Evolutionary conservation across 129 eudicot species (phyloP), one percentile per base, ranked within the genome.

Genomic region (Ambrosia artemisiifolia): DNA sequence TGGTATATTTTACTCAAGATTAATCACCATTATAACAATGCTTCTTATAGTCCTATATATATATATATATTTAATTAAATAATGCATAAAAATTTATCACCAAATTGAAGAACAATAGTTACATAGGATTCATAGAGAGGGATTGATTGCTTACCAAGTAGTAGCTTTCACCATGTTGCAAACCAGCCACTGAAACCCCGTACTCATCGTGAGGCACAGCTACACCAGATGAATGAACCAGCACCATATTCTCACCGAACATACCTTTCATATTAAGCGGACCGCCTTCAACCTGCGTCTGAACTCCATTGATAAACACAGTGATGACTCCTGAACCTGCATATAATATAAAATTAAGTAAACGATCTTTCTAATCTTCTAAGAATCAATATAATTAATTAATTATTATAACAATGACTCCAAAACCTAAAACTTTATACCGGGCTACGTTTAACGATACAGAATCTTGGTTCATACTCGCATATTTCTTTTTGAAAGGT

Each of bases 111-210:
- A 28, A 67, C 17, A 46, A 3, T 49, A 47, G 65, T 48, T 20
- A 59, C 74, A 68, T 38, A 49, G 9, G 42, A 11, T 38, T 30
- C 16, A 34, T 30, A 65, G 28, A 6, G 11, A 42, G 69, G 12
- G 56, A 34, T 20, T 38, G 28, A 24, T 63, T 68, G 59, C 79
- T 77, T 84, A 90, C 99, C 93, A 94, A 86, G 78, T 85, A 94
- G 79, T 90, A 90, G 85, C 91, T 88, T 86, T 94, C 97, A 30
- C 96, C 99, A 65, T 88, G 96, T 63, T 90, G 87, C 81, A 94
- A 78, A 57, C 82, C 74, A 54, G 81, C 65, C 63, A 85, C 9
- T 1, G 78, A 70, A 75, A 81, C 73, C 5, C 99, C 97, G 42
- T 40, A 81, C 7, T 88, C 87, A 60, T 90, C 82, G 8, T 86